These are phyloP conservation scores for Paecilomyces niveus DNA, from an alignment of 2,329 filamentous ascomycete species.

Conservation along the genomic window DNA sequence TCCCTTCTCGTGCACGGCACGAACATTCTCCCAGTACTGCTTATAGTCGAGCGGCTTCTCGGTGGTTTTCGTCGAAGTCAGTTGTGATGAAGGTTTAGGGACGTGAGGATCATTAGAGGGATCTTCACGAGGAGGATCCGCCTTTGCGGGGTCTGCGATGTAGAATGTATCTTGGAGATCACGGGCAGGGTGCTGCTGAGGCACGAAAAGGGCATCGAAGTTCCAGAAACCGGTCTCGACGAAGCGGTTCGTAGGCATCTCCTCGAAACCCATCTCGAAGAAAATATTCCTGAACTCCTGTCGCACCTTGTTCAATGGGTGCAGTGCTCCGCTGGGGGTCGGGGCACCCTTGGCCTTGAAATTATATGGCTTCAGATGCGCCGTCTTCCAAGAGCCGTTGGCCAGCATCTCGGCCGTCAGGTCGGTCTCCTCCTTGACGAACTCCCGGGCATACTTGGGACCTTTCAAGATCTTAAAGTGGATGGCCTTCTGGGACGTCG, in stretches of 20 bases:
- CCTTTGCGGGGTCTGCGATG: slow-evolving; percentile 77
- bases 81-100: slow-evolving; percentile 34
- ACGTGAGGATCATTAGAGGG: slow-evolving; percentile 35
- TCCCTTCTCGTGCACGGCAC: slow-evolving; percentile 79
- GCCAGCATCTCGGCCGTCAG: slow-evolving; percentile 88
- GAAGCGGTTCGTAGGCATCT: slow-evolving; percentile 92
- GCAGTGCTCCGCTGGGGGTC: slow-evolving; percentile 43
- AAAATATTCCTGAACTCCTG: slow-evolving; percentile 96
- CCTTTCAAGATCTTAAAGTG: slow-evolving; percentile 80
- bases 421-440: slow-evolving; percentile 90
- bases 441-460: slow-evolving; percentile 77
- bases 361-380: slow-evolving; percentile 78
- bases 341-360: slow-evolving; percentile 60
- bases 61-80: slow-evolving; percentile 37
- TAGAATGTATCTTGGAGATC: slow-evolving; percentile 99
- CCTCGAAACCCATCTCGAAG: slow-evolving; percentile 97
- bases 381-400: slow-evolving; percentile 82
- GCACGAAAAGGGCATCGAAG: slow-evolving; percentile 93
- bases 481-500: slow-evolving; percentile 76
- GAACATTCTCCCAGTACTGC: slow-evolving; percentile 81
- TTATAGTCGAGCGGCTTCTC: slow-evolving; percentile 60
- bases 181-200: slow-evolving; percentile 93
- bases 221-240: slow-evolving; percentile 99
- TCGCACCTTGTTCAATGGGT: slow-evolving; percentile 80
- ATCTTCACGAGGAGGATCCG: slow-evolving; percentile 59